Percentiles rank a stretch among this genome's conserved stretches.
phyloP scores from a whole-genome alignment of 345 rosid species.

The Ceriops decandra region DNA sequence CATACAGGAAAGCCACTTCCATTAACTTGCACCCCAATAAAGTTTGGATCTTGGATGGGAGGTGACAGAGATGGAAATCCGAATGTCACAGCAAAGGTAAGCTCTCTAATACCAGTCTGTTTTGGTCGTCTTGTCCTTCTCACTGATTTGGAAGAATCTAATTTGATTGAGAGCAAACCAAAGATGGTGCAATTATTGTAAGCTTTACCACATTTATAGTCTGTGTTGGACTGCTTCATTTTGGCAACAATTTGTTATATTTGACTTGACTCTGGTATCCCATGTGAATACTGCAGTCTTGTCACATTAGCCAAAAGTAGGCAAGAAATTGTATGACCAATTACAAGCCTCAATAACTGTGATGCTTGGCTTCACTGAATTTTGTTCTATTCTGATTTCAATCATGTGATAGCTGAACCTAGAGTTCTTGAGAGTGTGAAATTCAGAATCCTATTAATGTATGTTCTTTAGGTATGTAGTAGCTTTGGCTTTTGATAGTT shows the following conservation, averaged over 20 bases:
- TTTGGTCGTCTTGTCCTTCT: not conserved
- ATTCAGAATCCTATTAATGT: not conserved
- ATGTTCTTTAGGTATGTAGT: not conserved
- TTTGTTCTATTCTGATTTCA: too few relatives aligned
- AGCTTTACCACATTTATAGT: not conserved
- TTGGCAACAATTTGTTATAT: not conserved
- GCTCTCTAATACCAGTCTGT: slow-evolving; percentile 9
- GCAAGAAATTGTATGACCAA: not conserved
- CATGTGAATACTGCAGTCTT: not conserved
- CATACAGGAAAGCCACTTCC: slow-evolving; percentile 86
- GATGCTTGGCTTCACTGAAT: not conserved
- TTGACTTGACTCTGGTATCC: not conserved
- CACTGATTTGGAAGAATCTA: not conserved
- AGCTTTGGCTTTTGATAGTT: not conserved
- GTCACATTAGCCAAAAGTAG: not conserved
- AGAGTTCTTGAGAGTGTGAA: not conserved
- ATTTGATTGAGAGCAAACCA: not conserved
- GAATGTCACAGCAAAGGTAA: slow-evolving; percentile 85
- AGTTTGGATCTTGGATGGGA: slow-evolving; percentile 97
- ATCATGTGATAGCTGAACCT: not conserved
- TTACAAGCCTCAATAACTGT: not conserved
- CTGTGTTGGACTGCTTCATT: not conserved
- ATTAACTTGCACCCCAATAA: slow-evolving; percentile 83
- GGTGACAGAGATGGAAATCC: slow-evolving; percentile 99
- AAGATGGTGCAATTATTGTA: not conserved